phyloP scores from a whole-genome alignment of 768 basidiomycete genomes.

The Xerocomellus chrysenteron region DNA sequence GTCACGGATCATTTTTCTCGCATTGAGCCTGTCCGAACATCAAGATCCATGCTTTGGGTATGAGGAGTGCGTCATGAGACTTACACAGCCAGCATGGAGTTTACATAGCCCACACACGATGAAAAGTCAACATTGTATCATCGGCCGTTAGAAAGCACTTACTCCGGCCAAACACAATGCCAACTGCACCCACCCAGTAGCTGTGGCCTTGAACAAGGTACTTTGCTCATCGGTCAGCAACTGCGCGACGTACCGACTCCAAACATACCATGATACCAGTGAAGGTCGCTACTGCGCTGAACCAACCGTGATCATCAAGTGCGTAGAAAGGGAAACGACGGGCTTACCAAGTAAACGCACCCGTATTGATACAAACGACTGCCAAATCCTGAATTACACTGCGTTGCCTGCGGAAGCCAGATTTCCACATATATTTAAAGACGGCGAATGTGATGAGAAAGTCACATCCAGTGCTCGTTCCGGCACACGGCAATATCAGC shows the following conservation, averaged over 20 bases:
- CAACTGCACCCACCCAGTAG: not conserved
- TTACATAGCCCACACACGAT: constrained; percentile 8
- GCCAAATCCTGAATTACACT: constrained; percentile 9
- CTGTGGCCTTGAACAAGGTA: not conserved
- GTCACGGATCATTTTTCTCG: constrained; percentile 10
- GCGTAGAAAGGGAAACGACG: not conserved
- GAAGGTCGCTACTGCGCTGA: not conserved
- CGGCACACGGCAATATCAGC: not conserved
- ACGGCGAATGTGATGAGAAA: not conserved
- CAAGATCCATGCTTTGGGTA: not conserved
- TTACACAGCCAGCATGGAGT: constrained; percentile 16
- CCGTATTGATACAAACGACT: constrained; percentile 12
- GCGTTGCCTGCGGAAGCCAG: constrained; percentile 10
- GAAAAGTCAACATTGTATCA: not conserved
- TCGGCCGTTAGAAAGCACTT: not conserved
- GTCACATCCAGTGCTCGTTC: not conserved
- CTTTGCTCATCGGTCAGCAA: not conserved
- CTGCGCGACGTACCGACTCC: not conserved
- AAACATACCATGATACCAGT: constrained; percentile 7
- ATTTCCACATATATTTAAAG: constrained; percentile 21
- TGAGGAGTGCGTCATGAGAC: not conserved
- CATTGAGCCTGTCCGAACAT: constrained; percentile 9
- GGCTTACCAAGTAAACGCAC: constrained; percentile 13
- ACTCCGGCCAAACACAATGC: constrained; percentile 2
- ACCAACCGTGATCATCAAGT: not conserved